Conservation (phyloP, 1,139 yeast genomes). For the Protomyces pachydermus region DNA sequence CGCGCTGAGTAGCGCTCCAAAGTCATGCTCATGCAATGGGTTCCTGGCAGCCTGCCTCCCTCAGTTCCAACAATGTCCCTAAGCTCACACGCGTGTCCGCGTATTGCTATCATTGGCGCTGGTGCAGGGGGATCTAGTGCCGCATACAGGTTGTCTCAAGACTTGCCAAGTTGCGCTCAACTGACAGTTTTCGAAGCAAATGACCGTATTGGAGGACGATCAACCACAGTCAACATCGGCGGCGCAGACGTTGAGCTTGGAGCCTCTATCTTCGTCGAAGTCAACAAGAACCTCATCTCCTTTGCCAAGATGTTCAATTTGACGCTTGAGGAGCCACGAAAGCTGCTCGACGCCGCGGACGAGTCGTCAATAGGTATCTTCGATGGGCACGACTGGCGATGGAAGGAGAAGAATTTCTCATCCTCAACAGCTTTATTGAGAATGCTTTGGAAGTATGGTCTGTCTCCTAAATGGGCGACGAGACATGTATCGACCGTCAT, state of each 20-base stretch:
- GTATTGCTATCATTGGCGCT: constrained; percentile 46
- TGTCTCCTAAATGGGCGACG: constrained; percentile 18
- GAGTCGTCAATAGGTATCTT: background rate
- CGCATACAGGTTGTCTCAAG: constrained; percentile 42
- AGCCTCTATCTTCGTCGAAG: constrained; percentile 44
- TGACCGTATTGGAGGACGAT: constrained; percentile 43
- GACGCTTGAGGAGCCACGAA: constrained; percentile 15
- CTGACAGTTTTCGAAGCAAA: constrained; percentile 42
- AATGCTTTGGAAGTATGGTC: constrained; percentile 38
- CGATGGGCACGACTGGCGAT: background rate
- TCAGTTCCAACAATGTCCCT: background rate
- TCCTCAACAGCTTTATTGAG: constrained; percentile 27
- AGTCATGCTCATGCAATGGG: background rate
- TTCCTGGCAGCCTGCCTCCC: background rate
- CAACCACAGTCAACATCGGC: constrained; percentile 38
- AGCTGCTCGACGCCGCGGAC: background rate
- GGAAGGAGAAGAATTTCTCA: background rate
- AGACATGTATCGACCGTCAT: background rate
- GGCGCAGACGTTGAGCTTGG: constrained; percentile 38
- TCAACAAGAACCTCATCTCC: constrained; percentile 40
- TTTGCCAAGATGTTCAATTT: constrained; percentile 43
- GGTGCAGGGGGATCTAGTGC: constrained; percentile 49
- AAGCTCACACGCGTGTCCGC: background rate
- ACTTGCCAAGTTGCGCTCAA: constrained; percentile 35
- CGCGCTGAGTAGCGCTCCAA: background rate